Base-by-base conservation (phyloP, 352 stramenopile species). In the Phytopythium oedochilum region DNA sequence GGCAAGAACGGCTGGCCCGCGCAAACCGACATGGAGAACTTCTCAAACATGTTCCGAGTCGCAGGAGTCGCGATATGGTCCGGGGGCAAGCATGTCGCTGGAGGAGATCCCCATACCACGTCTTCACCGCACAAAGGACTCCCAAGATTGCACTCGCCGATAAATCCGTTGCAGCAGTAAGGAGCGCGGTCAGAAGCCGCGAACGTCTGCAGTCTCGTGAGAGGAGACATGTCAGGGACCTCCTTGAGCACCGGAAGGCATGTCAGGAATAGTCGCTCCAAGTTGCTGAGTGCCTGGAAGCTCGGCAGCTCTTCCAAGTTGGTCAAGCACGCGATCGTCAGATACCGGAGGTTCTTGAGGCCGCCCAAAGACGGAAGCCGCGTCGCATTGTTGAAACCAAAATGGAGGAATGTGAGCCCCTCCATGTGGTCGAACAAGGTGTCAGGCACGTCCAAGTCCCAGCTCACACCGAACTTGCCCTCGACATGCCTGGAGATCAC, bases 391-490 rank as follows among this genome's bases (percentile, higher is more conserved):
- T 20, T 42, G 6, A 36, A 55, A 17, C 56, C 66, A 5, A 79
- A 56, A 48, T 74, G 67, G 25, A 79, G 43, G 29, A 74, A 79
- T 8, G 61, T 62, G 38, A 79, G 59, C 15, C 61, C 71, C 17
- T 35, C 28, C 67, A 76, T 79, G 51, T 67, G 35, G 0, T 61
- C 28, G 20, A 76, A 79, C 17, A 79, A 56, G 34, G 76, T 57
- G 18, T 65, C 43, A 0, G 70, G 64, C 6, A 74, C 29, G 5
- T 54, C 29, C 2, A 54, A 20, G 18, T 32, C 32, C 34, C 23
- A 42, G 22, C 34, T 25, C 17, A 52, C 11, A 4, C 22, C 9
- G 17, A n/a, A 26, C 12, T 35, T 57, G 14, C 44, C 46, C 46
- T 64, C 59, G 2, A 64, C 29, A 22, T 61, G 53, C 17, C 45